Base-by-base conservation (phyloP, 2,329 filamentous ascomycete species). In the Nigrospora sphaerica region DNA sequence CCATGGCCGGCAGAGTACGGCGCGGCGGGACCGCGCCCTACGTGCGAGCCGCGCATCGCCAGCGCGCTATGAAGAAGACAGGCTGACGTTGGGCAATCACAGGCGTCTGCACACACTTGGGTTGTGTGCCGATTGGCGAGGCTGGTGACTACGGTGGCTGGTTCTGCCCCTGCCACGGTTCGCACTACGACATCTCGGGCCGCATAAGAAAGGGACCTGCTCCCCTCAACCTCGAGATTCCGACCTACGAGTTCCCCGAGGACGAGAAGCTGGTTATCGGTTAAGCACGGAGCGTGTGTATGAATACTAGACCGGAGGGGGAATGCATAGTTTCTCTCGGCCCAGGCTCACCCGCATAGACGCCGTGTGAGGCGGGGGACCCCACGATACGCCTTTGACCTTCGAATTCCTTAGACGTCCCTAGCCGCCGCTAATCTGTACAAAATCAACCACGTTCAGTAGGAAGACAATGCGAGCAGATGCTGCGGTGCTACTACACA, bases 101-200 rank as follows among this genome's bases (percentile, higher is more conserved):
- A 92, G 88, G 90, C 74, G 92, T 98, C 72, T 98, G 93, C 86
- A 98, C 93, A 64, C 93, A 98, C 74, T 78, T 98, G 66, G 93
- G 93, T 74, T 98, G 93, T 81, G 93, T 98, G 60, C 93, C 93
- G 66, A 98, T 98, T 63, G 93, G 95, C 64, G 93, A 98, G 78
- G 89, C 93, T 55, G 93, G 93, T 70, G 95, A 98, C 73, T 98
- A 78, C 64, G 93, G 93, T 68, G 93, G 93, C 67, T 98, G 93
- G 93, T 98, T 98, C 86, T 98, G 93, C 80, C 93, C 93, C 57
- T 98, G 93, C 87, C 93, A 98, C 82, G 93, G 93, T 72, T 96
- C 91, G 60, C 93, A 98, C 80, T 98, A 98, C 83, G 93, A 98
- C 70, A 97, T 98, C 71, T 97, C 91, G 55, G 93, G 93, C 70